A percentile compares a stretch with the other conserved stretches of the same genome.
phyloP scores from a whole-genome alignment of 148 eudicot genomes.

The Pouteria glomerata region DNA sequence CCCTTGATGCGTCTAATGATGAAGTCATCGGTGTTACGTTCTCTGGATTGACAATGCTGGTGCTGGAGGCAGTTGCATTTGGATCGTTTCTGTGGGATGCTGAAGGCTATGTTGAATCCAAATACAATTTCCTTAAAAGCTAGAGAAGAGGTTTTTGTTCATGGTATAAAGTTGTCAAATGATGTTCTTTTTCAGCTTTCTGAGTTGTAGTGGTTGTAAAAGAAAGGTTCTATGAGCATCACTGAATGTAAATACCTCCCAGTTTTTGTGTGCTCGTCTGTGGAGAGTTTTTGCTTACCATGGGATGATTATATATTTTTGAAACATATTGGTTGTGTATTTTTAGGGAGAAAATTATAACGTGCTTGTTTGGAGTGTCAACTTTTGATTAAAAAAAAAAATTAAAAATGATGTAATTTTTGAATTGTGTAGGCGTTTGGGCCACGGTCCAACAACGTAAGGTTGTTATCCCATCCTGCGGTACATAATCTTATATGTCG shows the following conservation, averaged over 20 bases:
- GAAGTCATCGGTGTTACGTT: constrained; percentile 45
- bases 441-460: no score
- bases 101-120: constrained; percentile 79
- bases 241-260: neutral
- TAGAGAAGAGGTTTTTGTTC: neutral
- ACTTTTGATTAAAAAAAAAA: no score
- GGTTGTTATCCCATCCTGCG: no score
- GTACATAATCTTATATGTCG: no score
- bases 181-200: neutral
- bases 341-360: no score
- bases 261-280: neutral
- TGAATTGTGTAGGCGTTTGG: no score
- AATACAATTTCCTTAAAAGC: constrained; percentile 55
- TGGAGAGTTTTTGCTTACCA: no score
- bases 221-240: neutral
- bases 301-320: no score
- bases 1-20: constrained; percentile 57
- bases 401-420: no score
- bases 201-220: neutral
- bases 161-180: neutral
- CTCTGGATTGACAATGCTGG: constrained; percentile 70
- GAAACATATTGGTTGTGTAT: no score
- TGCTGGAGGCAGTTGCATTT: constrained; percentile 87
- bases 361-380: no score
- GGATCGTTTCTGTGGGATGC: constrained; percentile 96